A percentile compares a stretch with the other conserved stretches of the same genome.
These are phyloP conservation scores for Meripilus lineatus DNA, from an alignment of 1,284 basidiomycete species.

Conservation along the genomic window DNA sequence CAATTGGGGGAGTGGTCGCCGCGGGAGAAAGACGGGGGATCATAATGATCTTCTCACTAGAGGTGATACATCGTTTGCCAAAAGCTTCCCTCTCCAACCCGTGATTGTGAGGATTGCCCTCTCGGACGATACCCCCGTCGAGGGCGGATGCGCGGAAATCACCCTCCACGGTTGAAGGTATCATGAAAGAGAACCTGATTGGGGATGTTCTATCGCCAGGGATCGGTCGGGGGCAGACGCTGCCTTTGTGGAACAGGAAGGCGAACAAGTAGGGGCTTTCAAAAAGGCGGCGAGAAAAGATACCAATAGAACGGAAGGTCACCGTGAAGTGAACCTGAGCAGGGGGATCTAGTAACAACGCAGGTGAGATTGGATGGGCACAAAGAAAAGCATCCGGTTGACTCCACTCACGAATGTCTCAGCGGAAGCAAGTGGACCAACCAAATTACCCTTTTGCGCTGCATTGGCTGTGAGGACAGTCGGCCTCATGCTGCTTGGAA, in stretches of 20 bases:
- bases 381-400: background rate
- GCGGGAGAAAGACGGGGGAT: slow-evolving; percentile 36
- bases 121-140: slow-evolving; percentile 49
- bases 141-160: slow-evolving; percentile 77
- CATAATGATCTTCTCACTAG: slow-evolving; percentile 49
- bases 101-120: slow-evolving; percentile 47
- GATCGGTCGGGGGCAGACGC: slow-evolving; percentile 75
- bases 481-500: slow-evolving; percentile 46
- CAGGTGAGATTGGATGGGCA: background rate
- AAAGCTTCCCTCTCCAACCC: slow-evolving; percentile 55
- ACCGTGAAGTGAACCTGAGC: slow-evolving; percentile 59
- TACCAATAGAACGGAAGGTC: slow-evolving; percentile 76
- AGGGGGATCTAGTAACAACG: slow-evolving; percentile 61
- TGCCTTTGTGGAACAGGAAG: slow-evolving; percentile 85
- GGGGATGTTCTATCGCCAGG: slow-evolving; percentile 74
- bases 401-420: slow-evolving; percentile 56
- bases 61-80: slow-evolving; percentile 46
- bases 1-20: slow-evolving; percentile 53
- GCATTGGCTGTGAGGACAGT: slow-evolving; percentile 47
- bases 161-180: slow-evolving; percentile 69
- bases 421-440: slow-evolving; percentile 60
- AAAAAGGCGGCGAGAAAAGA: slow-evolving; percentile 79
- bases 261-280: slow-evolving; percentile 79
- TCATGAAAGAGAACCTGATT: slow-evolving; percentile 51
- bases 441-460: slow-evolving; percentile 58